A percentile compares a stretch with the other conserved stretches of the same genome.
phyloP scores from a whole-genome alignment of 768 basidiomycete genomes.

The Suillus tomentosus region DNA sequence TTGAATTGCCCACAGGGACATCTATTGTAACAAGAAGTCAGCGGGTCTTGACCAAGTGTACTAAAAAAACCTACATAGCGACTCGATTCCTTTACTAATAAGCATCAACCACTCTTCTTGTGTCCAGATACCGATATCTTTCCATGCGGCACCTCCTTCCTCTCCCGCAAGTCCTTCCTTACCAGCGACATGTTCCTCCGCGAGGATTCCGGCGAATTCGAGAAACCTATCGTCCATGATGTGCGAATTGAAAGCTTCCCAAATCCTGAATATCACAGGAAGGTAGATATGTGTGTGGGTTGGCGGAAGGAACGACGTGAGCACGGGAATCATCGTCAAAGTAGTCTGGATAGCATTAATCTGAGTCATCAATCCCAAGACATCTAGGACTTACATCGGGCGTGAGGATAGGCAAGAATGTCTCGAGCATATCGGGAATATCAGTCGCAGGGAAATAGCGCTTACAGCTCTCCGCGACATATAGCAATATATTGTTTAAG shows the following conservation, averaged over 20 bases:
- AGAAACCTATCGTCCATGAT: constrained; percentile 74
- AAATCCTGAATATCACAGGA: constrained; percentile 70
- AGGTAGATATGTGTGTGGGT: constrained; percentile 67
- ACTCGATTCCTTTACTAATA: constrained; percentile 78
- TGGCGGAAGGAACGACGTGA: constrained; percentile 78
- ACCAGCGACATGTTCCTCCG: constrained; percentile 72
- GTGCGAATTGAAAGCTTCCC: constrained; percentile 79
- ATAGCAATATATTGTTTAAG: constrained; percentile 69
- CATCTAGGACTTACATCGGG: constrained; percentile 54
- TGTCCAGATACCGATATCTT: constrained; percentile 89
- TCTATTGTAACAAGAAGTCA: constrained; percentile 18
- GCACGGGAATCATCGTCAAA: constrained; percentile 70
- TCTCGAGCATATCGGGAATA: constrained; percentile 69
- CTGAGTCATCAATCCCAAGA: constrained; percentile 5
- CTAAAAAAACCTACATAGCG: constrained; percentile 59
- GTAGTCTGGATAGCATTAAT: constrained; percentile 47
- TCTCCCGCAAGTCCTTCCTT: constrained; percentile 51
- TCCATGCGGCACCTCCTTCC: constrained; percentile 63
- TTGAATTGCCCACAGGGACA: constrained; percentile 60
- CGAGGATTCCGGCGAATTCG: constrained; percentile 66
- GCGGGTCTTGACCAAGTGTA: constrained; percentile 7
- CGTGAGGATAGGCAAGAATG: constrained; percentile 71
- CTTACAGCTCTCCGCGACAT: constrained; percentile 71
- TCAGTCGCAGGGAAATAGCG: constrained; percentile 68
- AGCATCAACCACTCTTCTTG: constrained; percentile 82